phyloP scores from a whole-genome alignment of 2,329 filamentous ascomycete genomes.

The Aspergillus tubingensis region DNA sequence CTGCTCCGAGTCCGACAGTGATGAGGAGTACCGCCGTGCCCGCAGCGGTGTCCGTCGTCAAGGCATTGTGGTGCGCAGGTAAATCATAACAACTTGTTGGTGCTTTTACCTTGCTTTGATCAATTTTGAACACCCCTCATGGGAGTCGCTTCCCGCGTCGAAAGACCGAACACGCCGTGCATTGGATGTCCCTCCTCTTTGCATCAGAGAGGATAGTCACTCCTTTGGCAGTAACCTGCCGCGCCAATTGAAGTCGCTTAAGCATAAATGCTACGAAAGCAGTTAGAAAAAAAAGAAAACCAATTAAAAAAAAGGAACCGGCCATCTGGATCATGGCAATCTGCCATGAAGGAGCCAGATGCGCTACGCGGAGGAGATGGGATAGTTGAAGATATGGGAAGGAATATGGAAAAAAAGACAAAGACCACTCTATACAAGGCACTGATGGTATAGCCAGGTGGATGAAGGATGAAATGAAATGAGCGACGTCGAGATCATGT shows the following conservation, averaged over 20 bases:
- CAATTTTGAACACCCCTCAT: background rate
- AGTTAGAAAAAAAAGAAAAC: constrained; percentile 4
- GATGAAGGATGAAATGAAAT: constrained; percentile 13
- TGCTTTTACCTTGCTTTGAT: background rate
- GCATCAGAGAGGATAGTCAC: constrained; percentile 18
- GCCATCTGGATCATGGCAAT: constrained; percentile 5
- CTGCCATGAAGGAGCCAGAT: constrained; percentile 18
- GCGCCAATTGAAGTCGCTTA: background rate
- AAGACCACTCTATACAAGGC: constrained; percentile 11
- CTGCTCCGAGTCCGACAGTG: constrained; percentile 60
- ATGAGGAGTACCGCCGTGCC: constrained; percentile 42
- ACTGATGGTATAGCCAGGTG: constrained; percentile 12
- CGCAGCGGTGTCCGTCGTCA: constrained; percentile 39
- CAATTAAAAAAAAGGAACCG: constrained; percentile 12
- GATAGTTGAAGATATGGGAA: background rate
- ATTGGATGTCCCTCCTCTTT: constrained; percentile 5
- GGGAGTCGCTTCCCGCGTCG: background rate
- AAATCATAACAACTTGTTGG: constrained; percentile 17
- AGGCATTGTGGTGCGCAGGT: constrained; percentile 44
- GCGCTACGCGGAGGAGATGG: constrained; percentile 15
- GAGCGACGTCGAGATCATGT: background rate
- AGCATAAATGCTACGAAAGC: constrained; percentile 5
- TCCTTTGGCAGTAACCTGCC: constrained; percentile 16
- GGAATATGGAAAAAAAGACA: constrained; percentile 9
- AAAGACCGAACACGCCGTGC: constrained; percentile 3